Evolutionary conservation across 495 filamentous ascomycete species (phyloP).

Genomic region (Talaromyces thailandensis): DNA sequence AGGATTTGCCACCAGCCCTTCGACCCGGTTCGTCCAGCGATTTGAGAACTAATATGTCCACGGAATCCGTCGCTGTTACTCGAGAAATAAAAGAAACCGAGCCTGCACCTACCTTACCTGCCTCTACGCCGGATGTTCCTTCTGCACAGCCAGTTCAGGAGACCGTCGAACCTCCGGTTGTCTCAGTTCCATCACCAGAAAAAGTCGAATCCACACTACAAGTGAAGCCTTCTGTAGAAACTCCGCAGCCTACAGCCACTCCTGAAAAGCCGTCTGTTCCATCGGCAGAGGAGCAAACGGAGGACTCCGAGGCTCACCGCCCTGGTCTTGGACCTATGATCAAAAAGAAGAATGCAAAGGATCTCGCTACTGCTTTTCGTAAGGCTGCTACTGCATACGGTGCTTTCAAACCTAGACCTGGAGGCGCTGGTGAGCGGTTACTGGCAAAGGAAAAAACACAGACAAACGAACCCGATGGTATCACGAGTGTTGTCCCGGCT

Average conservation of each 20-base stretch:
- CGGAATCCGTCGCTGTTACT: neutral
- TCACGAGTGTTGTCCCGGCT: conserved; percentile 77
- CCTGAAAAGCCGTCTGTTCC: conserved; percentile 13
- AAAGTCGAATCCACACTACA: neutral
- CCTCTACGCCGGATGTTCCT: neutral
- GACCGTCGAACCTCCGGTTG: neutral
- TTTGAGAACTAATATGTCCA: neutral
- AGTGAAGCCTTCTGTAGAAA: neutral
- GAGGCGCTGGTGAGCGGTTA: conserved; percentile 70
- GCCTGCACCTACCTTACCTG: neutral
- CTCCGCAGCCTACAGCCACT: conserved; percentile 9
- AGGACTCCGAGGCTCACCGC: conserved; percentile 44
- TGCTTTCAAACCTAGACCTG: conserved; percentile 76
- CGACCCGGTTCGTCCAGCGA: conserved; percentile 12
- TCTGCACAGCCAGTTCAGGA: neutral
- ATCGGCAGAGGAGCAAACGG: conserved; percentile 25
- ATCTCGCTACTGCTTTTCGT: conserved; percentile 69
- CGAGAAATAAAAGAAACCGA: neutral
- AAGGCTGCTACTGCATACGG: conserved; percentile 76
- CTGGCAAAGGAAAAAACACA: conserved; percentile 44
- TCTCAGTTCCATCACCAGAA: neutral
- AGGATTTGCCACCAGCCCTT: conserved; percentile 16
- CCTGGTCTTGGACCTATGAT: conserved; percentile 89
- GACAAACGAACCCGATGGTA: conserved; percentile 67
- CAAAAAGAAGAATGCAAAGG: conserved; percentile 61